Percentiles rank a stretch among this genome's conserved stretches.
phyloP scores from a whole-genome alignment of 306 rosid species.

The Castanea crenata region DNA sequence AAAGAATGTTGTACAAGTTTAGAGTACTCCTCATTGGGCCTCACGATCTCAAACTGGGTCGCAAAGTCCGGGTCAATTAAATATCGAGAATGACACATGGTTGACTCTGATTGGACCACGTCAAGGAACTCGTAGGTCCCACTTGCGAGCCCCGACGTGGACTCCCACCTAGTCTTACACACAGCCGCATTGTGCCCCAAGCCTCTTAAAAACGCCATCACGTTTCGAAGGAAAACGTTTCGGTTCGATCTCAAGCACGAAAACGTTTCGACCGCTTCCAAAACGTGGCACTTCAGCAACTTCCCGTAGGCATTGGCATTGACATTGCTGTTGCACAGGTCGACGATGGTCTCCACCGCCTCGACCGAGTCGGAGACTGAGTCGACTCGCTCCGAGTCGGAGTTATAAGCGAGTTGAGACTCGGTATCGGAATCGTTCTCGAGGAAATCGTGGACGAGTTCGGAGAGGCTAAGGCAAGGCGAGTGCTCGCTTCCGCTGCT shows the following conservation, averaged over 20 bases:
- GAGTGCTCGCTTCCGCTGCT: constrained; percentile 93
- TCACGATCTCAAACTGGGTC: constrained; percentile 56
- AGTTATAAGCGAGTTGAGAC: constrained; percentile 8
- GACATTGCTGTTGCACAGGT: too few relatives aligned
- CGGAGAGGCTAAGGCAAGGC: constrained; percentile 58
- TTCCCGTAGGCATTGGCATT: constrained; percentile 34
- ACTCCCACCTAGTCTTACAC: constrained; percentile 74
- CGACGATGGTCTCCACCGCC: constrained; percentile 24
- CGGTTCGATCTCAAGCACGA: constrained; percentile 22
- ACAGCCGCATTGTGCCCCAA: constrained; percentile 73
- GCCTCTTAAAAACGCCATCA: constrained; percentile 55
- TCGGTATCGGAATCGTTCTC: constrained; percentile 20
- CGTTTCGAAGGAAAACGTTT: constrained; percentile 35
- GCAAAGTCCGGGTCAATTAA: constrained; percentile 60
- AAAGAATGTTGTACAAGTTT: constrained; percentile 29
- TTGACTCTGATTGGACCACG: constrained; percentile 30
- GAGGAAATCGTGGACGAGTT: constrained; percentile 63
- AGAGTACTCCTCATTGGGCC: constrained; percentile 49
- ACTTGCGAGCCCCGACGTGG: constrained; percentile 39
- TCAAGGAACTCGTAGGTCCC: constrained; percentile 77
- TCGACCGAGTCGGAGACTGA: constrained; percentile 29
- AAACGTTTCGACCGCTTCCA: constrained; percentile 39
- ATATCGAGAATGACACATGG: constrained; percentile 41
- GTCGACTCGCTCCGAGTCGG: constrained; percentile 54
- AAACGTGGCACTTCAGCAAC: constrained; percentile 41